These are phyloP conservation scores for Lumnitzera littorea DNA, from an alignment of 345 rosid species.

Conservation along the genomic window DNA sequence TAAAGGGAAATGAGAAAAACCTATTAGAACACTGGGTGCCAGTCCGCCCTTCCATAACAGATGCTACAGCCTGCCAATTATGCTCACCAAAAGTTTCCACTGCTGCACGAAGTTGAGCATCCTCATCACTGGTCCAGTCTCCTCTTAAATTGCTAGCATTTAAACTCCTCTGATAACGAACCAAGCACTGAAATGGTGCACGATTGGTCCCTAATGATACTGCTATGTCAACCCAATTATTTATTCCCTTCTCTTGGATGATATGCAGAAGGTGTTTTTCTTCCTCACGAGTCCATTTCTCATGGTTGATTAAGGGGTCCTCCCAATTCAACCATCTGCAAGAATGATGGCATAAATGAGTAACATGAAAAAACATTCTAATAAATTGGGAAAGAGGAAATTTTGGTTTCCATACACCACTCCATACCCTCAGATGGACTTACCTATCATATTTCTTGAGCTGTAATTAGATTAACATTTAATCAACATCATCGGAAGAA, in stretches of 20 bases:
- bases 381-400: not conserved
- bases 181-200: slow-evolving; percentile 86
- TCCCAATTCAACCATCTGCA: slow-evolving; percentile 83
- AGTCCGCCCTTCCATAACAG: slow-evolving; percentile 54
- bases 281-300: slow-evolving; percentile 60
- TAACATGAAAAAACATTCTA: not conserved
- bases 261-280: slow-evolving; percentile 50
- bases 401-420: too few relatives aligned
- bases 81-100: slow-evolving; percentile 63
- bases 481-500: slow-evolving; percentile 13
- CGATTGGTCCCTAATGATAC: slow-evolving; percentile 60
- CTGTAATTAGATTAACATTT: too few relatives aligned
- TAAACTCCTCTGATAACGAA: slow-evolving; percentile 76
- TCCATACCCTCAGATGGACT: too few relatives aligned
- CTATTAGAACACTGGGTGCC: slow-evolving; percentile 92
- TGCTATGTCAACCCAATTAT: slow-evolving; percentile 67
- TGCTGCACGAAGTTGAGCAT: slow-evolving; percentile 66
- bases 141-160: slow-evolving; percentile 57
- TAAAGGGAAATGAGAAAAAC: slow-evolving; percentile 20
- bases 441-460: too few relatives aligned
- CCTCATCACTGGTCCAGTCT: slow-evolving; percentile 86
- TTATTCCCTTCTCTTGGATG: slow-evolving; percentile 52
- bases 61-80: slow-evolving; percentile 88
- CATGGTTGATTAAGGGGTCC: slow-evolving; percentile 67
- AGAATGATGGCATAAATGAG: slow-evolving; percentile 1